Evolutionary conservation across 1,139 yeast species (phyloP), one percentile per base, ranked within the genome.

Genomic region (Saccharomyces hybrid): DNA sequence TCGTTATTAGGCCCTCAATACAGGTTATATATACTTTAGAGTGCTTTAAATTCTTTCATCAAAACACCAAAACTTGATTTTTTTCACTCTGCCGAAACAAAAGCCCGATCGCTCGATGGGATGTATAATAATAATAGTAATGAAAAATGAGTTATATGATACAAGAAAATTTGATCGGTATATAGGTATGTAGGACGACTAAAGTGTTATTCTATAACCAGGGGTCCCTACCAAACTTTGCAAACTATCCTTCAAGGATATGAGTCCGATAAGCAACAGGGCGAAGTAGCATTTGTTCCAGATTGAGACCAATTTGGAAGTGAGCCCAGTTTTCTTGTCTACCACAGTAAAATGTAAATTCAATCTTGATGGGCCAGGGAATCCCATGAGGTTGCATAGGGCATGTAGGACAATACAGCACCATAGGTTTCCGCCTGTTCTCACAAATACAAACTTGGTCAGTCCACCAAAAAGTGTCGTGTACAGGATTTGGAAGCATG

Each of bases 401-500:
- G 78, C 64, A 67, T 93, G 99, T 2, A 83, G 80, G 1, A 78
- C 67, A 16, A 86, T 73, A 34, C 87, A 77, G 26, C 86, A 75
- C 85, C 86, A 83, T 7, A 88, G 67, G 54, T 80, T 82, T 5
- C 79, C 76, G 49, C 69, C 70, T 11, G 82, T 73, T 61, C 77
- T 66, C 59, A 78, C 62, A 59, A 81, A 86, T 9, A 88, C 65
- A 61, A 76, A 78, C 57, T 86, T 80, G 2, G 95, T 88, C 54
- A 88, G 74, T 55, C 82, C 75, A 0, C 98, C 99, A 72, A 95
- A 93, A 9, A 87, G 57, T 1, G 87, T 76, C 1, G 99, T 93
- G 69, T 88, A 91, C 0, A 69, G 52, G 50, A 85, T 71, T 66
- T 93, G 99, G 58, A 86, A 77, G 0, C 70, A 42, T 1, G 82